These are phyloP conservation scores for Plasmodium gonderi DNA, from an alignment of 169 alveolate genomes.

Conservation along the genomic window DNA sequence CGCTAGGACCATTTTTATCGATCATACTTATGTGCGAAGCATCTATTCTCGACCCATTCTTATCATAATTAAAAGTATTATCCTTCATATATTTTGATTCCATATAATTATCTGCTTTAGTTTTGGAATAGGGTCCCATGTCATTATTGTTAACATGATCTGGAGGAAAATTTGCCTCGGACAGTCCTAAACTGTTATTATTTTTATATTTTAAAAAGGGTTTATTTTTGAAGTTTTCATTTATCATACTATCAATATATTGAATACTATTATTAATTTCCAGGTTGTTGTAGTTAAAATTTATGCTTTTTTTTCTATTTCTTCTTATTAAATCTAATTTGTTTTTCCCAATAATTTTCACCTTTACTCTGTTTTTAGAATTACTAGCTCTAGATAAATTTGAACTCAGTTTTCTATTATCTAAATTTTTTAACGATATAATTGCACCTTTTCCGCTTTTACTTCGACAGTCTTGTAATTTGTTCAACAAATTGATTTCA, in stretches of 20 bases:
- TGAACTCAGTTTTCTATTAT: constrained; percentile 34
- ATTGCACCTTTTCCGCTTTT: constrained; percentile 62
- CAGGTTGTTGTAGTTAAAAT: constrained; percentile 56
- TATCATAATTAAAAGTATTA: neutral
- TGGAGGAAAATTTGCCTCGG: constrained; percentile 2
- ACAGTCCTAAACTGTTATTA: constrained; percentile 23
- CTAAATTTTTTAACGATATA: constrained; percentile 62
- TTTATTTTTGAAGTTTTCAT: constrained; percentile 66
- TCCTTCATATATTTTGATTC: constrained; percentile 6
- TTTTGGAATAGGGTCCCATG: neutral
- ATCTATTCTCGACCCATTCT: neutral
- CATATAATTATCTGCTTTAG: neutral
- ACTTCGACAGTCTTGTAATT: constrained; percentile 62
- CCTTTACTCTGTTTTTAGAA: constrained; percentile 56
- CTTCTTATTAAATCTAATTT: constrained; percentile 54
- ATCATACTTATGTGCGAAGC: neutral
- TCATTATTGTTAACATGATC: constrained; percentile 10
- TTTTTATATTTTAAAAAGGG: constrained; percentile 51
- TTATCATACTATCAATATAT: constrained; percentile 70
- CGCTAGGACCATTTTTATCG: constrained; percentile 4
- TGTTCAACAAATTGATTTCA: constrained; percentile 47
- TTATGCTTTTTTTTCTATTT: constrained; percentile 67
- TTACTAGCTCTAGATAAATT: constrained; percentile 31
- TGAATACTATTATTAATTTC: constrained; percentile 75
- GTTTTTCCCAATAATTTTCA: constrained; percentile 52